Conservation (phyloP, 371 early-diverging fungal genomes). For the Mortierella sp. region DNA sequence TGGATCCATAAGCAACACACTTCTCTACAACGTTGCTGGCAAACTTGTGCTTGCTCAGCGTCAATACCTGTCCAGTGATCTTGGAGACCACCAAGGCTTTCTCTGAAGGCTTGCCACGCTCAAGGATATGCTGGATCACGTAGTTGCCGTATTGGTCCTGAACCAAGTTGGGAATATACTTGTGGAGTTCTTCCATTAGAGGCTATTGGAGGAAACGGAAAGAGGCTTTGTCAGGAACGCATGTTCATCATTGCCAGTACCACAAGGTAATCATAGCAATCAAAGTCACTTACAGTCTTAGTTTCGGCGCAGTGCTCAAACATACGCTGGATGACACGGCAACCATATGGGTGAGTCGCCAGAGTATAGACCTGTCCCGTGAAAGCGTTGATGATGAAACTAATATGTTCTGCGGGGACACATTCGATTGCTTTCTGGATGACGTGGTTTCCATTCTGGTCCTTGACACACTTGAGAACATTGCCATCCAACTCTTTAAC, state of each 20-base stretch:
- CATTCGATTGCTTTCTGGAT: conserved; percentile 99
- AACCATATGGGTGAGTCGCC: conserved; percentile 99
- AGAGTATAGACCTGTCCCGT: conserved; percentile 95
- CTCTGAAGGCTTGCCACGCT: conserved; percentile 90
- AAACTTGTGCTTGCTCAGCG: conserved; percentile 98
- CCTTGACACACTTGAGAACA: conserved; percentile 98
- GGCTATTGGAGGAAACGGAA: conserved; percentile 61
- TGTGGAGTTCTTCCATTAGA: conserved; percentile 94
- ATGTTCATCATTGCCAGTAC: not conserved
- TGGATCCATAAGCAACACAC: conserved; percentile 62
- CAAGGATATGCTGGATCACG: conserved; percentile 99
- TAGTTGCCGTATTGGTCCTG: conserved; percentile 99
- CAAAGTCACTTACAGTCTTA: conserved; percentile 72
- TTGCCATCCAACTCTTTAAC: conserved; percentile 95
- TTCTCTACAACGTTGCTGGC: conserved; percentile 94
- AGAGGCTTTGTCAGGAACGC: not conserved
- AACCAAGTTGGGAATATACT: conserved; percentile 90
- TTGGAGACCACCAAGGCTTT: conserved; percentile 89
- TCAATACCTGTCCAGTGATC: conserved; percentile 91
- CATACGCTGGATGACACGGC: conserved; percentile 99
- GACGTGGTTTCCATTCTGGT: conserved; percentile 99
- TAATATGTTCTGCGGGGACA: conserved; percentile 92
- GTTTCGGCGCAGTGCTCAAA: conserved; percentile 98
- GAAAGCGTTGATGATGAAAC: conserved; percentile 97
- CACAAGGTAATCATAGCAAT: not conserved